Conservation (phyloP, 164 flowering plant genomes). For the Annona squamosa region DNA sequence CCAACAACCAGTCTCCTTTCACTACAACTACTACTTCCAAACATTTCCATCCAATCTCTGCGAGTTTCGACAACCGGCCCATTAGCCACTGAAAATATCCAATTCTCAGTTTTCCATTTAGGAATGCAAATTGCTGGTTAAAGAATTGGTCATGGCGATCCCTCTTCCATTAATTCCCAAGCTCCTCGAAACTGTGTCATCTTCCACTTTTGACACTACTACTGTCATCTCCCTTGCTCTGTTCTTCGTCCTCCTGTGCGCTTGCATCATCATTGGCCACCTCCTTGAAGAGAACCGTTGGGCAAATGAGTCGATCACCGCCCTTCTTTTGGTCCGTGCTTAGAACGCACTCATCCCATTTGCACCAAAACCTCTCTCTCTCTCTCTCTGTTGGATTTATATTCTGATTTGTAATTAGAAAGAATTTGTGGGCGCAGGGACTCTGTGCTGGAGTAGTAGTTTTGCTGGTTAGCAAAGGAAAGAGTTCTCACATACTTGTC, state of each 20-base stretch:
- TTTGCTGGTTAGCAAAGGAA: slow-evolving; percentile 58
- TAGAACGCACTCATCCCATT: not conserved
- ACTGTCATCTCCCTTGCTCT: slow-evolving; percentile 33
- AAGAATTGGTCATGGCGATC: slow-evolving; percentile 15
- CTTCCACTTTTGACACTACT: slow-evolving; percentile 8
- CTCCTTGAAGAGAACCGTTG: slow-evolving; percentile 51
- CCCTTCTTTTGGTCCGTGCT: slow-evolving; percentile 43
- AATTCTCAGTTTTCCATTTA: not conserved
- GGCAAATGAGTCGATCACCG: slow-evolving; percentile 57
- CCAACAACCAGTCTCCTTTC: slow-evolving; percentile 32
- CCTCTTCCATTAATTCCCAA: slow-evolving; percentile 6
- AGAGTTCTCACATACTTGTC: slow-evolving; percentile 58
- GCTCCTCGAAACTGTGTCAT: slow-evolving; percentile 8
- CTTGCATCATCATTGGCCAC: slow-evolving; percentile 53
- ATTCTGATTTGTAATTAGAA: not conserved
- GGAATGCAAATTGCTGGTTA: slow-evolving; percentile 17
- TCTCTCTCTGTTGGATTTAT: not conserved
- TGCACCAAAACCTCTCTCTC: not conserved
- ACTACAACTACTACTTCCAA: not conserved
- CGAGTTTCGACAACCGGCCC: not conserved
- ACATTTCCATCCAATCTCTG: not conserved
- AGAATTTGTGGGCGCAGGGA: slow-evolving; percentile 31
- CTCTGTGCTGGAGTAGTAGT: slow-evolving; percentile 46
- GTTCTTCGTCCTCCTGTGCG: slow-evolving; percentile 46
- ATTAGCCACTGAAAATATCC: not conserved